These are phyloP conservation scores for Exserohilum turcica DNA, from an alignment of 2,329 filamentous ascomycete genomes.

Conservation along the genomic window DNA sequence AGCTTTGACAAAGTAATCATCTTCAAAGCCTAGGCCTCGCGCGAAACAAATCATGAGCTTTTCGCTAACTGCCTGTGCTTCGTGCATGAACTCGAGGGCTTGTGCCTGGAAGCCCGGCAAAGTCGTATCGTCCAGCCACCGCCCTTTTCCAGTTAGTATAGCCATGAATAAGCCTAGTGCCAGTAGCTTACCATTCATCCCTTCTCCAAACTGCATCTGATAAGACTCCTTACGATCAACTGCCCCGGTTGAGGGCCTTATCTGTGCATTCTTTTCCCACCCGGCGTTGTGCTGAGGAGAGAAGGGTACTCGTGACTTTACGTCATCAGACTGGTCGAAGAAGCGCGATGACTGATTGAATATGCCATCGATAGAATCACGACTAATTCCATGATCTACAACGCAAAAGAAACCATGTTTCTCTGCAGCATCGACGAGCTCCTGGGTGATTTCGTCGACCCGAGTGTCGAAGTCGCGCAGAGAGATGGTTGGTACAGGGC, in stretches of 20 bases:
- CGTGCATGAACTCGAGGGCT: conserved; percentile 60
- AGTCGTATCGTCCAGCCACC: conserved; percentile 57
- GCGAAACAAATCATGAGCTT: conserved; percentile 65
- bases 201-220: conserved; percentile 65
- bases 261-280: conserved; percentile 60
- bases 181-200: conserved; percentile 51
- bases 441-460: conserved; percentile 58
- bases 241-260: conserved; percentile 56
- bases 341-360: conserved; percentile 59
- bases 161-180: neutral
- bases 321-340: conserved; percentile 52
- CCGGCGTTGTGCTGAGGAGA: conserved; percentile 59
- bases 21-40: conserved; percentile 60
- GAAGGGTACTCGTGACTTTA: conserved; percentile 61
- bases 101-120: conserved; percentile 57
- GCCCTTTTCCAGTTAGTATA: conserved; percentile 18
- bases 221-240: conserved; percentile 67
- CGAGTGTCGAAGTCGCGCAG: conserved; percentile 59
- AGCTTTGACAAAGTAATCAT: conserved; percentile 61
- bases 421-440: conserved; percentile 61
- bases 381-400: conserved; percentile 60
- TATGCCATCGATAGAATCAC: conserved; percentile 57
- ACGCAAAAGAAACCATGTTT: conserved; percentile 66
- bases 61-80: conserved; percentile 59
- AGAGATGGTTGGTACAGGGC: conserved; percentile 49